phyloP scores from a whole-genome alignment of 225 moss, liverwort and hornwort genomes.

The Bryum argenteum region DNA sequence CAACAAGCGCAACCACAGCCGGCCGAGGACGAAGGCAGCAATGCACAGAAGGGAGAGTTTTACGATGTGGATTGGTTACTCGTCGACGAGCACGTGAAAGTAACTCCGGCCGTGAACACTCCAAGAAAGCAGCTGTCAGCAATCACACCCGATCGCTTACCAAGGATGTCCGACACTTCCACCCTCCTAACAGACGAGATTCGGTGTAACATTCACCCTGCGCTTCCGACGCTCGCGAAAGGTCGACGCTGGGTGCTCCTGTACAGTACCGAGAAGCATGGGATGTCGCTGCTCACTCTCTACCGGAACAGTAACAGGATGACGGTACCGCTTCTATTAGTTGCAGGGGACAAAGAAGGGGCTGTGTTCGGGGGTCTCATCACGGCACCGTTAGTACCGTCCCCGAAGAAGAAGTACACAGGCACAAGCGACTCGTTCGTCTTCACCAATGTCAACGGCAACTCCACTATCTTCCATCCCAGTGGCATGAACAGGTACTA shows the following conservation, averaged over 20 bases:
- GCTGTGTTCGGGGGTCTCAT: slow-evolving; percentile 83
- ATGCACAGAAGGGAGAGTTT: slow-evolving; percentile 56
- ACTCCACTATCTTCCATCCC: slow-evolving; percentile 63
- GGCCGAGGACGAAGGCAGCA: slow-evolving; percentile 28
- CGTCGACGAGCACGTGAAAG: slow-evolving; percentile 76
- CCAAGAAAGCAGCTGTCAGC: slow-evolving; percentile 32
- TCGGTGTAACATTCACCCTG: slow-evolving; percentile 68
- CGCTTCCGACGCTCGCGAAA: slow-evolving; percentile 79
- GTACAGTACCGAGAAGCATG: slow-evolving; percentile 91
- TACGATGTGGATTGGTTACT: slow-evolving; percentile 96
- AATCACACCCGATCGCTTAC: slow-evolving; percentile 51
- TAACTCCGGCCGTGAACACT: slow-evolving; percentile 31
- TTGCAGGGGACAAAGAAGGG: slow-evolving; percentile 84
- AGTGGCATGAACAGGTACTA: slow-evolving; percentile 82
- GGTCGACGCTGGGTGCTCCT: slow-evolving; percentile 89
- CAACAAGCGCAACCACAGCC: slow-evolving; percentile 36
- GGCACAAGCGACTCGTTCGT: slow-evolving; percentile 91
- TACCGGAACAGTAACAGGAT: slow-evolving; percentile 70
- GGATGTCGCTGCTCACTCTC: slow-evolving; percentile 89
- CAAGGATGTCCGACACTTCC: slow-evolving; percentile 73
- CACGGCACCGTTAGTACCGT: slow-evolving; percentile 72
- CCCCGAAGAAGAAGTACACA: slow-evolving; percentile 90
- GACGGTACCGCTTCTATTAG: slow-evolving; percentile 85
- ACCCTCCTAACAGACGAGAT: slow-evolving; percentile 63
- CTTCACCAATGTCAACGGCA: slow-evolving; percentile 73